Evolutionary conservation across 371 early-diverging fungal genomes (phyloP).

Genomic region (Rhizopus delemar): DNA sequence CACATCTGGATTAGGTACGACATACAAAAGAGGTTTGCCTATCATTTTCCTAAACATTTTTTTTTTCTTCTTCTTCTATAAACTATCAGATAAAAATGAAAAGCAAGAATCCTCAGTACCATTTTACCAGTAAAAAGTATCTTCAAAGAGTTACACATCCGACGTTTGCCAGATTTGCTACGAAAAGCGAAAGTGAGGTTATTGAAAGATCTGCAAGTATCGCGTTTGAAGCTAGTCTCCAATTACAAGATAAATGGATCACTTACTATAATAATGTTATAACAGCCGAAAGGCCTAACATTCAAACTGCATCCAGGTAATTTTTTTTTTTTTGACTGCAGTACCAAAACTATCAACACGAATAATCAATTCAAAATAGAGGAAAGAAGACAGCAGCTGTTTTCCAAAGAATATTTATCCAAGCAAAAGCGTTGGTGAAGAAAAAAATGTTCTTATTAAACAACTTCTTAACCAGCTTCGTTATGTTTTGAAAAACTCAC

Average conservation of each 20-base stretch:
- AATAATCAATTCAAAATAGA: constrained; percentile 10
- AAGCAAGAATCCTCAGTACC: constrained; percentile 5
- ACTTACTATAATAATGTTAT: constrained; percentile 6
- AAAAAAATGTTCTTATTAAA: constrained; percentile 5
- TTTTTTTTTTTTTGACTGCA: constrained; percentile 6
- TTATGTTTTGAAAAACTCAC: constrained; percentile 15
- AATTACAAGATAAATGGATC: constrained; percentile 8
- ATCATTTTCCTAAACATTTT: no score
- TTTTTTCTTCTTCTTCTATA: background rate
- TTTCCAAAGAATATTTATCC: constrained; percentile 6
- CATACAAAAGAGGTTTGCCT: no score
- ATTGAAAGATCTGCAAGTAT: constrained; percentile 5
- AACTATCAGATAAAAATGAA: constrained; percentile 9
- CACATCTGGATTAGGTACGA: no score
- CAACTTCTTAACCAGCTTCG: constrained; percentile 14
- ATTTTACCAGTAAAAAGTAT: constrained; percentile 1
- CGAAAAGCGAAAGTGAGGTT: background rate
- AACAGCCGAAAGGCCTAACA: constrained; percentile 5
- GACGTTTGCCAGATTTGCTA: constrained; percentile 6
- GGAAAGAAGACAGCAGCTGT: constrained; percentile 1
- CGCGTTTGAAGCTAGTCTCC: constrained; percentile 6
- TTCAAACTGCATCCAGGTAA: constrained; percentile 7
- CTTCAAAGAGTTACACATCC: constrained; percentile 10
- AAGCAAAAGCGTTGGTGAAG: constrained; percentile 9
- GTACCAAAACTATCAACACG: constrained; percentile 3